Evolutionary conservation across 805 yeast species (phyloP), one percentile per base, ranked within the genome.

Genomic region (Saccharomycopsis sp.): DNA sequence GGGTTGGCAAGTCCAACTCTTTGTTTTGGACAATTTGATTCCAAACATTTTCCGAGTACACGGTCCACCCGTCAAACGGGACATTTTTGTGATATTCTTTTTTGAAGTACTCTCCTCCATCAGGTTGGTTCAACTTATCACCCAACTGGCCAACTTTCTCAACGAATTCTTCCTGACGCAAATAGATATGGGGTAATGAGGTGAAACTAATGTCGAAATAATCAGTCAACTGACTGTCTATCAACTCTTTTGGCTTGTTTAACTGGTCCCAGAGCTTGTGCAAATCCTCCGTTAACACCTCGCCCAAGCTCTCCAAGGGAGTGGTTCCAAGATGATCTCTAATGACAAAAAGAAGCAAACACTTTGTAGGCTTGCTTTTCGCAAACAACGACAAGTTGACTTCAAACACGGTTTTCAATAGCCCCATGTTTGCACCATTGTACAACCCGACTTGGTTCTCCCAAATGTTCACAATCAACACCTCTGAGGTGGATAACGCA

Each of bases 381-480:
- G 88, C 89, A 59, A 92, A 92, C 27, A 92, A 65, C 2, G 92
- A 73, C 50, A 92, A 64, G 58, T 92, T 89, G 23, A 92, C 98
- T 56, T 92, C 98, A 62, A 92, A 87, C 3, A 92, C 98, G 0
- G 98, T 92, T 56, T 88, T 88, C 51, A 92, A 67, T 34, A 92
- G 64, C 1, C 92, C 97, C 95, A 92, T 82, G 55, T 92, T 92
- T 18, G 96, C 96, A 39, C 98, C 98, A 59, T 89, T 96, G 56
- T 92, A 92, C 32, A 92, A 68, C 7, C 98, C 98, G 42, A 92
- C 87, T 61, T 92, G 98, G 52, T 85, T 82, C 59, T 92, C 98
- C 96, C 97, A 92, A 55, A 89, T 75, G 59, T 92, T 92, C 32
- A 92, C 81, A 46, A 92, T 86, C 52, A 92, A 67, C 4, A 88